These are phyloP conservation scores for Bipolaris victoriae DNA, from an alignment of 2,329 filamentous ascomycete genomes.

Conservation along the genomic window DNA sequence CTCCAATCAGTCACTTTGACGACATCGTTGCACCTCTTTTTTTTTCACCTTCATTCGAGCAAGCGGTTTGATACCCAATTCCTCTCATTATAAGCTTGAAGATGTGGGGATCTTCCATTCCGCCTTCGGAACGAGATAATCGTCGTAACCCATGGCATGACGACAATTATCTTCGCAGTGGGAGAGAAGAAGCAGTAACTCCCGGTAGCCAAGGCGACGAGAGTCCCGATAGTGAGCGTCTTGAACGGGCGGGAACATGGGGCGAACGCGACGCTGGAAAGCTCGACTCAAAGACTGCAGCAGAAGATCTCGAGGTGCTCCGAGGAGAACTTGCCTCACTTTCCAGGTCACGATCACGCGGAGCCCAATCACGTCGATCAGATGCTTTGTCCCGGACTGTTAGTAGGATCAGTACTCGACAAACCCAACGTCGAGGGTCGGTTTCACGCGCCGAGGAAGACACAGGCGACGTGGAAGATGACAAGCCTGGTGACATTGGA, in stretches of 20 bases:
- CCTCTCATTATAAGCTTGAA: constrained; percentile 9
- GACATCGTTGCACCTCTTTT: background rate
- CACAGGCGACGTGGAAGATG: constrained; percentile 18
- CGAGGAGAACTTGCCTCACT: constrained; percentile 61
- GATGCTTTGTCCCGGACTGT: constrained; percentile 34
- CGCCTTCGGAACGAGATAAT: constrained; percentile 30
- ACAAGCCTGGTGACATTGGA: constrained; percentile 32
- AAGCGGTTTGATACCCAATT: constrained; percentile 4
- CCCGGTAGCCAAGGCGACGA: constrained; percentile 20
- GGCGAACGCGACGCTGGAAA: constrained; percentile 66
- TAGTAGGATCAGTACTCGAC: constrained; percentile 38
- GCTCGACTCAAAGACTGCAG: constrained; percentile 59
- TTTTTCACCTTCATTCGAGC: background rate
- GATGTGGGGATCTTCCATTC: constrained; percentile 32
- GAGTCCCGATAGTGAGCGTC: constrained; percentile 34
- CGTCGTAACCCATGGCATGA: constrained; percentile 47
- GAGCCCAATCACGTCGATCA: constrained; percentile 29
- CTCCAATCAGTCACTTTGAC: background rate
- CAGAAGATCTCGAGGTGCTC: constrained; percentile 66
- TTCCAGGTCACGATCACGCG: constrained; percentile 51
- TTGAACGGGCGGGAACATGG: constrained; percentile 60
- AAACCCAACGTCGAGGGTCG: constrained; percentile 24
- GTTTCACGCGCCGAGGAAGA: constrained; percentile 18
- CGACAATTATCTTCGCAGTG: constrained; percentile 27
- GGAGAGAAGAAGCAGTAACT: constrained; percentile 22